Conservation (phyloP, 2,329 filamentous ascomycete genomes). For the Fusarium penzigii region DNA sequence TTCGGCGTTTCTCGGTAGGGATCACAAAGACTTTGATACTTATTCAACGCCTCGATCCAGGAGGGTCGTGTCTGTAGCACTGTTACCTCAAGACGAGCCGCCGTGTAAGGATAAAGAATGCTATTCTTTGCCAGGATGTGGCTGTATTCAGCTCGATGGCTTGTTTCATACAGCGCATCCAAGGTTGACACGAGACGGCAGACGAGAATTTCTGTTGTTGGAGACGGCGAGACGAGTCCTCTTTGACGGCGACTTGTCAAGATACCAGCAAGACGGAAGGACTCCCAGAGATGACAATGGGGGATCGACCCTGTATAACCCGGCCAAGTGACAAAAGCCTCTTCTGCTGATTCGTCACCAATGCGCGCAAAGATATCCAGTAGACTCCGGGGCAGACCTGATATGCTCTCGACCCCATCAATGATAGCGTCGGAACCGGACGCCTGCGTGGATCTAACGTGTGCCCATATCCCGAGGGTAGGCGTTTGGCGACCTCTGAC, state of each 20-base stretch:
- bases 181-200: constrained; percentile 26
- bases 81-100: constrained; percentile 26
- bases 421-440: not conserved
- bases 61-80: constrained; percentile 12
- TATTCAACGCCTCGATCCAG: constrained; percentile 17
- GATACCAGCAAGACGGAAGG: constrained; percentile 27
- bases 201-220: constrained; percentile 18
- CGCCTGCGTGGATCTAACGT: constrained; percentile 6
- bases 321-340: constrained; percentile 22
- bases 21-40: constrained; percentile 5
- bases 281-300: constrained; percentile 32
- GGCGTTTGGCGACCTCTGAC: constrained; percentile 13
- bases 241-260: constrained; percentile 20
- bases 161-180: constrained; percentile 24
- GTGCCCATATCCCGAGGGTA: constrained; percentile 15
- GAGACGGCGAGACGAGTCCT: not conserved
- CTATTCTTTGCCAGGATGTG: constrained; percentile 26
- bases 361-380: constrained; percentile 29
- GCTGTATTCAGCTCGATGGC: constrained; percentile 6
- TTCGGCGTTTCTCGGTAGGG: constrained; percentile 15
- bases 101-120: constrained; percentile 29
- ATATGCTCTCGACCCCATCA: constrained; percentile 25
- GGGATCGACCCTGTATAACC: constrained; percentile 27
- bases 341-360: constrained; percentile 13
- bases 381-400: constrained; percentile 28